These are phyloP conservation scores for Tetracentron sinense DNA, from an alignment of 164 flowering plant species.

Conservation along the genomic window DNA sequence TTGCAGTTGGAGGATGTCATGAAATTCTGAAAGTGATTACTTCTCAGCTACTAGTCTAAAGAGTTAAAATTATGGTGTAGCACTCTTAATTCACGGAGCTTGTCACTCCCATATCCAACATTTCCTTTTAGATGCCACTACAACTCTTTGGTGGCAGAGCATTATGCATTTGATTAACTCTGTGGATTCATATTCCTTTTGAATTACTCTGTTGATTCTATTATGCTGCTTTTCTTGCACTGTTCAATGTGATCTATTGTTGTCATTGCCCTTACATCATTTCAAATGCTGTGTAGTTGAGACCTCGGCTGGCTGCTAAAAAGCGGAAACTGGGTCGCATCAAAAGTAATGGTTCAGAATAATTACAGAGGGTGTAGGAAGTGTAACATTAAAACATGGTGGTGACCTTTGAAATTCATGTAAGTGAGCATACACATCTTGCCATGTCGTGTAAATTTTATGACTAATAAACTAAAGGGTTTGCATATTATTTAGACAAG, in stretches of 20 bases:
- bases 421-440: slow-evolving; percentile 2
- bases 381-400: slow-evolving; percentile 4
- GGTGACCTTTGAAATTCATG: slow-evolving; percentile 6
- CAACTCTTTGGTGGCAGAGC: no score
- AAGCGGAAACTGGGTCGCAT: slow-evolving; percentile 24
- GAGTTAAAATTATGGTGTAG: no score
- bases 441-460: slow-evolving; percentile 4
- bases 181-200: no score
- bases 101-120: no score
- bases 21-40: no score
- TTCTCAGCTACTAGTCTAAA: no score
- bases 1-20: no score
- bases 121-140: no score
- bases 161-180: no score
- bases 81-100: no score
- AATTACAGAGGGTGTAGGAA: slow-evolving; percentile 5
- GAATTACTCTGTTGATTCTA: no score
- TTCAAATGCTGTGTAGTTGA: slow-evolving; percentile 31
- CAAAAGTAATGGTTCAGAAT: slow-evolving; percentile 7
- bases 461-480: background rate
- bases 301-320: slow-evolving; percentile 38
- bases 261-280: background rate
- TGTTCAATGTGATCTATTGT: background rate
- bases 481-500: background rate
- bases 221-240: no score